Percentiles rank a stretch among this genome's conserved stretches.
Conservation (phyloP, 352 stramenopile genomes). For the Globisporangium middletonii region DNA sequence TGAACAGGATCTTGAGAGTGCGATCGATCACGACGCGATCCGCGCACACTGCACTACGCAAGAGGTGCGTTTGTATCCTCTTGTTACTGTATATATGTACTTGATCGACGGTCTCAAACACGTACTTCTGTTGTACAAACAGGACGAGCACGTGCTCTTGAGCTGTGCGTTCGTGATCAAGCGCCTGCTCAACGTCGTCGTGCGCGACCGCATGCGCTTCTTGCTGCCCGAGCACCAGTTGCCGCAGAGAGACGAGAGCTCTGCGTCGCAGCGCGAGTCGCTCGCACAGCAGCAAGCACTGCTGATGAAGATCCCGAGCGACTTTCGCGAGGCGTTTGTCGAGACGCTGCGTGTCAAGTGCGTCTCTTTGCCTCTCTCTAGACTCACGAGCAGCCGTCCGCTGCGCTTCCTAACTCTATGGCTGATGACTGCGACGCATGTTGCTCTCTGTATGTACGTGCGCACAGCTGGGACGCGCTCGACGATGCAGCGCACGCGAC, state of each 20-base stretch:
- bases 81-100: too few relatives aligned
- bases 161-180: conserved; percentile 28
- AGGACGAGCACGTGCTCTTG: conserved; percentile 41
- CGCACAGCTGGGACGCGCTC: conserved; percentile 23
- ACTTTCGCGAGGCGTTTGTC: conserved; percentile 36
- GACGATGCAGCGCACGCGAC: not conserved
- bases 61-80: conserved; percentile 5
- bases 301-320: conserved; percentile 28
- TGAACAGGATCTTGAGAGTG: too few relatives aligned
- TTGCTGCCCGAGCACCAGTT: conserved; percentile 23
- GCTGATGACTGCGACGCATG: not conserved
- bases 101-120: too few relatives aligned
- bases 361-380: not conserved
- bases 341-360: conserved; percentile 31
- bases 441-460: not conserved
- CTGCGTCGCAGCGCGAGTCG: conserved; percentile 22
- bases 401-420: not conserved
- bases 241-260: not conserved
- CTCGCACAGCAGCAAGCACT: conserved; percentile 27
- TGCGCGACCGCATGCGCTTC: conserved; percentile 49
- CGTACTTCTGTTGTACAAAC: not conserved
- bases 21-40: too few relatives aligned
- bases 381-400: not conserved
- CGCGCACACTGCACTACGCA: not conserved
- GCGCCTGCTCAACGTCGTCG: conserved; percentile 32